Evolutionary conservation across 2,329 filamentous ascomycete species (phyloP).

Genomic region (Diplocarpon rosae): DNA sequence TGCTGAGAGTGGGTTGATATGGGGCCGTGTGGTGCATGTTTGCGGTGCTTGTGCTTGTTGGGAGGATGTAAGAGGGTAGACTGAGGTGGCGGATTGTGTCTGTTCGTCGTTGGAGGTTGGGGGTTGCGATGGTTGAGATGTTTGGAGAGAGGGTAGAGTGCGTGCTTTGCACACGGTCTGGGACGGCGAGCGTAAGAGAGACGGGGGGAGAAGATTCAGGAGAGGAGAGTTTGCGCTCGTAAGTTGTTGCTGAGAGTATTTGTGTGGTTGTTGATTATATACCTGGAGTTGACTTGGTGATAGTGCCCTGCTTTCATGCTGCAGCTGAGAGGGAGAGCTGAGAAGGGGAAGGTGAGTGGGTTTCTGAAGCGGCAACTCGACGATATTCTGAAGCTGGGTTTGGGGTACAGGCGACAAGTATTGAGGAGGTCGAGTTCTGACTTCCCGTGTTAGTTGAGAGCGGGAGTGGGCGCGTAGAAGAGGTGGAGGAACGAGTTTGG

Average conservation of each 20-base stretch:
- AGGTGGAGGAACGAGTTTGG: constrained; percentile 3
- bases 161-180: background rate
- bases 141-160: background rate
- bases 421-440: background rate
- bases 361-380: background rate
- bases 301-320: background rate
- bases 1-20: background rate
- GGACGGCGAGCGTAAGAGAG: too few relatives aligned
- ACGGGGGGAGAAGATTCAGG: background rate
- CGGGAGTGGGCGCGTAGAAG: background rate
- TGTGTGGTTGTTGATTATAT: background rate
- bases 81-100: background rate
- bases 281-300: background rate
- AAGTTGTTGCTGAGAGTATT: background rate
- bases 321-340: background rate
- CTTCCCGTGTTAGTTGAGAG: constrained; percentile 1
- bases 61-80: background rate
- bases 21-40: background rate
- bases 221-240: background rate
- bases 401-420: background rate
- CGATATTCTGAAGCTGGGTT: background rate
- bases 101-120: background rate
- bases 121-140: background rate
- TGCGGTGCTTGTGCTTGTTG: background rate
- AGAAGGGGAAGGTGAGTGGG: background rate